Evolutionary conservation across 164 flowering plant species (phyloP), one percentile per base, ranked within the genome.

Genomic region (Chloranthus sessilifolius): DNA sequence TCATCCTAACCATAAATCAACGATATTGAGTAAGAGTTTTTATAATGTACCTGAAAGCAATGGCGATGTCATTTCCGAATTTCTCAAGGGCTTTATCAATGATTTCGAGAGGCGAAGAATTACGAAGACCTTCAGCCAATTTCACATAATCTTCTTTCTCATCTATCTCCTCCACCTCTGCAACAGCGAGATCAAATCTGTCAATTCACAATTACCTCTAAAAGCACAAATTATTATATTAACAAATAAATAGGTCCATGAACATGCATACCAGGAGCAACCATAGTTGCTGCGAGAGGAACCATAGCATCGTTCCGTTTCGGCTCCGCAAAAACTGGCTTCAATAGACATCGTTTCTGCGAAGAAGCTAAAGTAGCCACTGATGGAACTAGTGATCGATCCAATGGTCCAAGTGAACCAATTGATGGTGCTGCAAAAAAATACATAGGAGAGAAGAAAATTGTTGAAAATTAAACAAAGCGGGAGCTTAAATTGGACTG

Each of bases 21-120:
- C n/a, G n/a, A n/a, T n/a, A n/a, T n/a, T n/a, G 21, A 22, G 4
- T 4, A 20, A 43, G n/a, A n/a, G n/a, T n/a, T n/a, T n/a, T n/a
- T n/a, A n/a, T n/a, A n/a, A n/a, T n/a, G n/a, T n/a, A 88, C 96
- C 96, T 84, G 74, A 88, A 88, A 22, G 96, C 96, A 67, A 88
- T 88, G 3, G 96, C 90, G 27, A 88, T 80, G 35, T 82, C 94
- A 45, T 76, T 47, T 22, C 89, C 95, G 58, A 82, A 85, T 45
- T 56, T 70, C 52, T 65, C 77, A 5, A 82, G 85, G 30, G 94
- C 94, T 43, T 58, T 79, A 47, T 82, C 91, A 77, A 85, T 85
- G n/a, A 85, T 81, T 50, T 78, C 80, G 36, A 88, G 81, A n/a
- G 96, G 94, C 5, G 96, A 85, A 31, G 91, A 86, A 35, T 69